These are phyloP conservation scores for Pseudonectria buxi DNA, from an alignment of 2,329 filamentous ascomycete genomes.

Conservation along the genomic window DNA sequence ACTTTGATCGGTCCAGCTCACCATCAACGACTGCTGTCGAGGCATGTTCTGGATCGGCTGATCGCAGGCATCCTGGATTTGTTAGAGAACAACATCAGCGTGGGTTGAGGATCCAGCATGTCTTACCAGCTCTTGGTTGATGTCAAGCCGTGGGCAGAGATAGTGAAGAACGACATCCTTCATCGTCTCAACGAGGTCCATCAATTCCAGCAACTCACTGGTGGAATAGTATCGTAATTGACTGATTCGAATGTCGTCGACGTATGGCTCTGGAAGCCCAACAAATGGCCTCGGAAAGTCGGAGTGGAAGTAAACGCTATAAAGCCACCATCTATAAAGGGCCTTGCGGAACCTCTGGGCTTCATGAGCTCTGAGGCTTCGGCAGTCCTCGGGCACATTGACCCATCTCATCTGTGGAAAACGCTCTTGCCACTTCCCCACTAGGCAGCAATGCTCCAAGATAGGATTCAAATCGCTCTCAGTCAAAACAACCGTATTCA, in stretches of 20 bases:
- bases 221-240: slow-evolving; percentile 39
- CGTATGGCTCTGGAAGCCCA: slow-evolving; percentile 32
- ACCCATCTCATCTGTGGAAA: slow-evolving; percentile 42
- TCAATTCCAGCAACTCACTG: slow-evolving; percentile 37
- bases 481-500: slow-evolving; percentile 23
- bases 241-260: slow-evolving; percentile 35
- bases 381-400: slow-evolving; percentile 36
- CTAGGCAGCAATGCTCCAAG: slow-evolving; percentile 29
- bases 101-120: neutral
- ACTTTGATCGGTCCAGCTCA: slow-evolving; percentile 31
- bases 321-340: slow-evolving; percentile 50
- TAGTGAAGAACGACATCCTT: slow-evolving; percentile 38
- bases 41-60: slow-evolving; percentile 17
- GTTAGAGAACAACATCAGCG: slow-evolving; percentile 3
- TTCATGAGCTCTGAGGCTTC: slow-evolving; percentile 37
- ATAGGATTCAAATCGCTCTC: slow-evolving; percentile 28
- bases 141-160: slow-evolving; percentile 40
- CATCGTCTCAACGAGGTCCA: slow-evolving; percentile 39
- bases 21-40: slow-evolving; percentile 25
- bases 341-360: slow-evolving; percentile 41
- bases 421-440: slow-evolving; percentile 32
- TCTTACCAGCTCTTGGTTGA: slow-evolving; percentile 30
- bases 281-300: slow-evolving; percentile 31
- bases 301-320: slow-evolving; percentile 45
- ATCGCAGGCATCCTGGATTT: slow-evolving; percentile 12